phyloP scores from a whole-genome alignment of 805 yeast genomes.

The Tetrapisispora nanseiensis region DNA sequence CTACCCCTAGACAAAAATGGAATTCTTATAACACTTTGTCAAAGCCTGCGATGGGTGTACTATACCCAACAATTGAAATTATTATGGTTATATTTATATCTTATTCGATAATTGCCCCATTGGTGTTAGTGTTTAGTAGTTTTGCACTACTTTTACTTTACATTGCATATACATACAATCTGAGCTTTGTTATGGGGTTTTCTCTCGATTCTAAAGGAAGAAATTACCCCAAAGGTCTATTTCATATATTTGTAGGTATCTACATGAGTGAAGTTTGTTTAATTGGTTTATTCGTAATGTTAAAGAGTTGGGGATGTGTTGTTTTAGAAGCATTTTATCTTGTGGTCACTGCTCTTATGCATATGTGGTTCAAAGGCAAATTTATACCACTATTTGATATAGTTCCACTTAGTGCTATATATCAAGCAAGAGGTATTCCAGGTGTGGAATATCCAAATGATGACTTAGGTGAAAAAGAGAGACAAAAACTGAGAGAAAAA shows the following conservation, averaged over 20 bases:
- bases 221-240: slow-evolving; percentile 60
- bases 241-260: slow-evolving; percentile 61
- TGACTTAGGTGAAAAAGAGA: slow-evolving; percentile 58
- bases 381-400: slow-evolving; percentile 56
- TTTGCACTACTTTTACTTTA: slow-evolving; percentile 48
- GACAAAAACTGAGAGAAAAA: slow-evolving; percentile 39
- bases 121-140: slow-evolving; percentile 57
- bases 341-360: slow-evolving; percentile 48
- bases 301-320: slow-evolving; percentile 70
- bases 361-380: slow-evolving; percentile 46
- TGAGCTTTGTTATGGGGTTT: slow-evolving; percentile 54
- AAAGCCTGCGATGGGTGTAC: slow-evolving; percentile 69
- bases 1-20: slow-evolving; percentile 92
- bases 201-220: slow-evolving; percentile 60
- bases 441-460: slow-evolving; percentile 44
- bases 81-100: slow-evolving; percentile 62
- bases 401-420: slow-evolving; percentile 55
- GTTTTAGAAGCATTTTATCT: slow-evolving; percentile 56
- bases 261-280: slow-evolving; percentile 65
- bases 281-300: slow-evolving; percentile 63
- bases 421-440: slow-evolving; percentile 31
- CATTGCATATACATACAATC: slow-evolving; percentile 51
- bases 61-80: slow-evolving; percentile 70
- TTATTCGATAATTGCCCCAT: slow-evolving; percentile 73
- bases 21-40: slow-evolving; percentile 54